phyloP scores from a whole-genome alignment of 768 basidiomycete species.

The Mycena amicta region DNA sequence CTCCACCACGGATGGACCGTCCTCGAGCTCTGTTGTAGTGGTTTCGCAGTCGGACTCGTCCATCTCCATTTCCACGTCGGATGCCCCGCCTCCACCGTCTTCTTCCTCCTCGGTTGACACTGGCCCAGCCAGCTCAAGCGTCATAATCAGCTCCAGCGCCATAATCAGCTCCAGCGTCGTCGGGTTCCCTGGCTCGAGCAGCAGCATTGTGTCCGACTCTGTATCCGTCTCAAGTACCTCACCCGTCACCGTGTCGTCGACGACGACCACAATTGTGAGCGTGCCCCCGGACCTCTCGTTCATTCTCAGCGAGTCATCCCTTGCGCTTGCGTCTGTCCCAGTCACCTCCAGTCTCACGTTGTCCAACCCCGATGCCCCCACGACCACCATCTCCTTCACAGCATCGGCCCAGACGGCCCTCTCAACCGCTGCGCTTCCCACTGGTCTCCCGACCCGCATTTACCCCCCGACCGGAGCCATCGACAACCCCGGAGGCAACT shows the following conservation, averaged over 20 bases:
- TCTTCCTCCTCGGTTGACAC: background rate
- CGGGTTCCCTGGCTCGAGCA: conserved; percentile 20
- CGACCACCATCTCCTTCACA: conserved; percentile 34
- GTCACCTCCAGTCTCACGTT: conserved; percentile 30
- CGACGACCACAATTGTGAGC: conserved; percentile 16
- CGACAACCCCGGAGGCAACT: conserved; percentile 24
- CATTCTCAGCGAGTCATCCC: conserved; percentile 44
- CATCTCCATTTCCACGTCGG: conserved; percentile 1
- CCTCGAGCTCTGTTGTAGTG: conserved; percentile 5
- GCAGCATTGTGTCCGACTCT: background rate
- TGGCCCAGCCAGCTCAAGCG: background rate
- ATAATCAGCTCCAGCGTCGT: conserved; percentile 10
- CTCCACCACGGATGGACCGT: background rate
- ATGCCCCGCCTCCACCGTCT: background rate
- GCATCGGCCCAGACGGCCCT: conserved; percentile 27
- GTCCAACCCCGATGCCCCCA: conserved; percentile 47
- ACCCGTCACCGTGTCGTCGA: background rate
- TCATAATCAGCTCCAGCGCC: background rate
- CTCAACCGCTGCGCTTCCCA: conserved; percentile 49
- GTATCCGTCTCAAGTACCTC: background rate
- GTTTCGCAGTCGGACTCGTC: background rate
- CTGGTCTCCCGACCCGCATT: conserved; percentile 62
- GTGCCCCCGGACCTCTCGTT: conserved; percentile 47
- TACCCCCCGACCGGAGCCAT: conserved; percentile 39
- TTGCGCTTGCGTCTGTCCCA: conserved; percentile 40